These are phyloP conservation scores for Macrotyloma uniflorum DNA, from an alignment of 306 rosid species.

Conservation along the genomic window DNA sequence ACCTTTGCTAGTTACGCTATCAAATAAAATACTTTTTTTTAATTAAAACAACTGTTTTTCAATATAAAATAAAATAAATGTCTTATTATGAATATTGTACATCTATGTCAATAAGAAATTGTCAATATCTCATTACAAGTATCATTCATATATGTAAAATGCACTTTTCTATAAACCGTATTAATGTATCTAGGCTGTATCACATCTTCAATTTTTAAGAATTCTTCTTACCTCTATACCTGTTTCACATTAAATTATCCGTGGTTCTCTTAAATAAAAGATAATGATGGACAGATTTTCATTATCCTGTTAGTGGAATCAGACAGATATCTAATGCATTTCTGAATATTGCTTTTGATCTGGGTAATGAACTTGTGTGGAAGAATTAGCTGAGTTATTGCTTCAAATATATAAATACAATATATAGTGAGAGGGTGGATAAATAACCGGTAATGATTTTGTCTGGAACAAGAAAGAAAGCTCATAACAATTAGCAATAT, in stretches of 20 bases:
- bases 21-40: not conserved
- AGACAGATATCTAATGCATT: not conserved
- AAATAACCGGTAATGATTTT: conserved; percentile 19
- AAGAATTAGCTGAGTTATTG: conserved; percentile 14
- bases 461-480: conserved; percentile 6
- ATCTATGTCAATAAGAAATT: not conserved
- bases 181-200: not conserved
- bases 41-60: not conserved
- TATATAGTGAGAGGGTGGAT: conserved; percentile 4
- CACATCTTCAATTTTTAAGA: not conserved
- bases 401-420: conserved; percentile 9
- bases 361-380: not conserved
- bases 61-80: not conserved
- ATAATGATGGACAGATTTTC: not conserved
- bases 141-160: not conserved
- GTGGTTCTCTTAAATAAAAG: not conserved
- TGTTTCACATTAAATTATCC: not conserved
- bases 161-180: not conserved
- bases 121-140: not conserved
- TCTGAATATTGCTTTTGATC: conserved; percentile 20
- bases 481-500: not conserved
- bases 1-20: not conserved
- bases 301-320: conserved; percentile 5
- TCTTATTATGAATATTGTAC: not conserved
- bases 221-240: not conserved